A percentile compares a stretch with the other conserved stretches of the same genome.
These are phyloP conservation scores for Choiromyces venosus DNA, from an alignment of 495 filamentous ascomycete genomes.

Conservation along the genomic window DNA sequence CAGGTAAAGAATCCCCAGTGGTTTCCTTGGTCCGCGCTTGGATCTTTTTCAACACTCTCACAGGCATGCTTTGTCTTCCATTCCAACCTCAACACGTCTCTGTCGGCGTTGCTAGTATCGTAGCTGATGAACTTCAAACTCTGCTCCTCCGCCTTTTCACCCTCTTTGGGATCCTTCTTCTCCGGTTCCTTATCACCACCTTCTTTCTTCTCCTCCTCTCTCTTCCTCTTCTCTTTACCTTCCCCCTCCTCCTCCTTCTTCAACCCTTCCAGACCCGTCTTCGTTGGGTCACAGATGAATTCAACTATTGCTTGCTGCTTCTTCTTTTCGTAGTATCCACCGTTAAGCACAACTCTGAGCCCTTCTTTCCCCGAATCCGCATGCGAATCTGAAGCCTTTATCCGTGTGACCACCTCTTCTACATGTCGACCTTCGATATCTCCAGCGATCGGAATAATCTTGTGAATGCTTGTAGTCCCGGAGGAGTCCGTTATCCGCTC, in stretches of 20 bases:
- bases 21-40: conserved; percentile 38
- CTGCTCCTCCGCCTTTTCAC: conserved; percentile 47
- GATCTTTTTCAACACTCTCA: conserved; percentile 48
- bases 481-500: conserved; percentile 50
- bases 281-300: conserved; percentile 68
- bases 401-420: conserved; percentile 57
- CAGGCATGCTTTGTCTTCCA: conserved; percentile 88
- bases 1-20: conserved; percentile 96
- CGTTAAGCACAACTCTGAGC: conserved; percentile 62
- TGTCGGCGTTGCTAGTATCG: conserved; percentile 49
- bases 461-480: conserved; percentile 46
- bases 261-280: conserved; percentile 64
- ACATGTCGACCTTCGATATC: conserved; percentile 53
- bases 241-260: conserved; percentile 45
- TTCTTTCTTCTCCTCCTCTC: conserved; percentile 47
- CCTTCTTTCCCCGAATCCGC: conserved; percentile 62
- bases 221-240: conserved; percentile 49
- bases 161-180: conserved; percentile 42
- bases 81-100: conserved; percentile 60
- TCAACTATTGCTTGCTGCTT: conserved; percentile 70
- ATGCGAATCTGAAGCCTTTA: conserved; percentile 55
- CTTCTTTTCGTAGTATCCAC: conserved; percentile 57
- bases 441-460: conserved; percentile 69
- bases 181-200: conserved; percentile 37
- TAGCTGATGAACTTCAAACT: conserved; percentile 72